These are phyloP conservation scores for Thraustochytrium sp. DNA, from an alignment of 352 stramenopile species.

Conservation along the genomic window DNA sequence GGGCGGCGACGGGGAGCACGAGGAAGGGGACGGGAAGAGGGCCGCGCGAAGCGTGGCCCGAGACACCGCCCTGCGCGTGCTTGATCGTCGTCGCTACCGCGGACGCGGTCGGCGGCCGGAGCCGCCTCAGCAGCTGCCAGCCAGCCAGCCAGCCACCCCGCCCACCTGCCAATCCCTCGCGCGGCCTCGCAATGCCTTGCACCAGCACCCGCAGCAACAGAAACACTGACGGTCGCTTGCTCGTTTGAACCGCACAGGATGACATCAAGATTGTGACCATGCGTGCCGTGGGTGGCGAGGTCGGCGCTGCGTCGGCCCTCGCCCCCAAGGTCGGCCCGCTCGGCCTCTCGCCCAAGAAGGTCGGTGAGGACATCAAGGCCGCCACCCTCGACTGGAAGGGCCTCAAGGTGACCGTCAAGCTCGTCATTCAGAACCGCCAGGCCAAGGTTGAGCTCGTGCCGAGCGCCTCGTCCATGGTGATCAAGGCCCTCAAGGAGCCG, in stretches of 20 bases:
- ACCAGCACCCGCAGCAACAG: no score
- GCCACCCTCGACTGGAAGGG: slow-evolving; percentile 99
- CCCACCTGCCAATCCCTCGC: no score
- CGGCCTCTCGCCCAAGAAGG: slow-evolving; percentile 99
- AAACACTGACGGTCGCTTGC: no score
- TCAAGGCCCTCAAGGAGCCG: slow-evolving; percentile 99
- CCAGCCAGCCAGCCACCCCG: no score
- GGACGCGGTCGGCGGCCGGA: no score
- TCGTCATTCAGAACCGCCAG: slow-evolving; percentile 98
- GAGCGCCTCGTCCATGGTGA: slow-evolving; percentile 93
- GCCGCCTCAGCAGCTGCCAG: no score
- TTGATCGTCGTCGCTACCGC: no score
- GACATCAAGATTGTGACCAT: slow-evolving; percentile 55
- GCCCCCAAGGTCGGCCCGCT: slow-evolving; percentile 99
- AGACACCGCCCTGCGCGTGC: no score
- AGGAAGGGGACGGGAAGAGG: no score
- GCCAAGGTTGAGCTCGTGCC: slow-evolving; percentile 86
- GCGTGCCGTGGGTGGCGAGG: slow-evolving; percentile 96
- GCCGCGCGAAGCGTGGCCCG: no score
- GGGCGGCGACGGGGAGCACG: no score
- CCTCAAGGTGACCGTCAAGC: slow-evolving; percentile 98
- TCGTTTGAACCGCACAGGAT: background rate
- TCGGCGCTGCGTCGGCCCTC: slow-evolving; percentile 94
- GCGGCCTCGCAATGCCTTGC: no score
- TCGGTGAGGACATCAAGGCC: slow-evolving; percentile 99